phyloP scores from a whole-genome alignment of 2,329 filamentous ascomycete species.

The Cladophialophora exuberans region DNA sequence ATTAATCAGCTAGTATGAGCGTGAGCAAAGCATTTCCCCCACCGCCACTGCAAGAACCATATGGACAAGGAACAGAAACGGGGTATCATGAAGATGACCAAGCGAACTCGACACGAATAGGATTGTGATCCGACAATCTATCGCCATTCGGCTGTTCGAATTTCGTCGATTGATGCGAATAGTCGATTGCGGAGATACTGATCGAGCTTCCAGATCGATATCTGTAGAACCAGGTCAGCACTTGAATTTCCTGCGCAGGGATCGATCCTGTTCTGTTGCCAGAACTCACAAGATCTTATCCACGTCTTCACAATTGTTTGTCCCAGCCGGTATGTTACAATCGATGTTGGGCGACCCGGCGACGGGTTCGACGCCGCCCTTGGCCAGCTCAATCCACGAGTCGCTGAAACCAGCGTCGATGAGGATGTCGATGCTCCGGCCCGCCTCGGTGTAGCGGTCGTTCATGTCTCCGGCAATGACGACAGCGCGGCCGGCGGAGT shows the following conservation, averaged over 20 bases:
- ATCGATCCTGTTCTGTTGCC: no score
- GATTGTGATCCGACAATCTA: constrained; percentile 68
- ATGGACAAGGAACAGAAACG: no score
- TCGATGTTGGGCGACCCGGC: constrained; percentile 43
- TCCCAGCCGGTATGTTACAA: constrained; percentile 62
- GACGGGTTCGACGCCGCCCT: constrained; percentile 51
- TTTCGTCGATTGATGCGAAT: constrained; percentile 55
- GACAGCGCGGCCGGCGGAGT: constrained; percentile 64
- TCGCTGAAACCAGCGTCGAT: constrained; percentile 59
- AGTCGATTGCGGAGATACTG: constrained; percentile 52
- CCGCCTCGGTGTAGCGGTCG: constrained; percentile 62
- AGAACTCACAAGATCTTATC: constrained; percentile 64
- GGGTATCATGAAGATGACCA: constrained; percentile 7
- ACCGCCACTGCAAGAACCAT: no score
- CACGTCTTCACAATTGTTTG: constrained; percentile 64
- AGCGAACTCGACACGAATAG: constrained; percentile 44
- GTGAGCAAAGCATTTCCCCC: no score
- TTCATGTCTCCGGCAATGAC: constrained; percentile 69
- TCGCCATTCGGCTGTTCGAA: constrained; percentile 63
- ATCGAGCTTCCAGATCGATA: constrained; percentile 45
- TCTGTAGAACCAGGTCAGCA: neutral
- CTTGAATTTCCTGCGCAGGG: constrained; percentile 5
- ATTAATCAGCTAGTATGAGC: no score
- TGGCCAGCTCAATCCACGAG: constrained; percentile 62
- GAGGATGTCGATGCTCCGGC: constrained; percentile 58